Conservation (phyloP, 78 protist genomes). For the Dictyostelium purpureum region DNA sequence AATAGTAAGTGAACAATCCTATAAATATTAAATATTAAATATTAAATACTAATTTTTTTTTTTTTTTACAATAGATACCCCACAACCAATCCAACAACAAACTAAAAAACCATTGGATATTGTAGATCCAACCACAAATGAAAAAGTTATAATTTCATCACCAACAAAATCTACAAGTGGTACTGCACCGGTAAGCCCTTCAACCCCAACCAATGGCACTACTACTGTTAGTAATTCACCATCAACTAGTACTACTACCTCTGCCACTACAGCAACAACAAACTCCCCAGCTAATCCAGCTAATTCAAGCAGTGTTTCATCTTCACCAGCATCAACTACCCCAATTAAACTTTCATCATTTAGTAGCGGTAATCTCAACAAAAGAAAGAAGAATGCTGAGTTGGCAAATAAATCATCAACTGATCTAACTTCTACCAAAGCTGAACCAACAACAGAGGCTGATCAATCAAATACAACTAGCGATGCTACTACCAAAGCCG, state of each 20-base stretch:
- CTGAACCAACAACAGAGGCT: slow-evolving; percentile 19
- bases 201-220: background rate
- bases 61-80: background rate
- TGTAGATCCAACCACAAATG: slow-evolving; percentile 41
- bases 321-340: background rate
- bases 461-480: background rate
- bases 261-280: background rate
- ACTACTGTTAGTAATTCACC: background rate
- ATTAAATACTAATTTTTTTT: background rate
- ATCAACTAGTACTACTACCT: background rate
- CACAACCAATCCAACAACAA: background rate
- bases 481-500: background rate
- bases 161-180: slow-evolving; percentile 1
- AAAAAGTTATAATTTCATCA: slow-evolving; percentile 13
- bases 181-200: background rate
- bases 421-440: background rate
- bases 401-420: background rate
- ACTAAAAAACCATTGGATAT: slow-evolving; percentile 19
- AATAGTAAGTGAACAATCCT: background rate
- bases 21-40: background rate
- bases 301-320: background rate
- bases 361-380: slow-evolving; percentile 39
- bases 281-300: background rate
- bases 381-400: slow-evolving; percentile 30
- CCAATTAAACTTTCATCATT: background rate